phyloP scores from a whole-genome alignment of 768 basidiomycete species.

The Suillus fuscotomentosus region DNA sequence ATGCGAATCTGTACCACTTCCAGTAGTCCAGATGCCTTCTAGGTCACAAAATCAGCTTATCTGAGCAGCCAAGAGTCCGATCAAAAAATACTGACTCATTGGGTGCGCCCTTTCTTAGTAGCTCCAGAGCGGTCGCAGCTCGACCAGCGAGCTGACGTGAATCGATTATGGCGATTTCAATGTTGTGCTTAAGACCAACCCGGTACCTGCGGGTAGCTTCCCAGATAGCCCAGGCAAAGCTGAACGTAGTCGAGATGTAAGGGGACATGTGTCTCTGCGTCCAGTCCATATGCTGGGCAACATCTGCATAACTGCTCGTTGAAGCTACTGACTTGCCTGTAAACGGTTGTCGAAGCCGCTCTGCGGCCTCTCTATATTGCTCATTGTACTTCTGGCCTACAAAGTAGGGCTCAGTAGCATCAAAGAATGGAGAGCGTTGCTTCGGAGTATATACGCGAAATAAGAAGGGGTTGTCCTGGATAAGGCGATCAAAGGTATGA shows the following conservation, averaged over 20 bases:
- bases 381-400: conserved; percentile 65
- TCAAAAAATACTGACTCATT: conserved; percentile 48
- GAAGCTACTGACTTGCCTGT: conserved; percentile 29
- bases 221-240: conserved; percentile 81
- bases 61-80: background rate
- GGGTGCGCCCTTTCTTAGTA: conserved; percentile 50
- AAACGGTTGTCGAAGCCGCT: conserved; percentile 35
- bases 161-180: conserved; percentile 81
- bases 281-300: conserved; percentile 73
- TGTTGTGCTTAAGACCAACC: conserved; percentile 66
- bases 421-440: conserved; percentile 50
- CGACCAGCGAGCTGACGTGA: conserved; percentile 53
- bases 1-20: conserved; percentile 75
- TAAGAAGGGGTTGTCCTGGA: conserved; percentile 67
- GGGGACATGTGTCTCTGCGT: conserved; percentile 68
- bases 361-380: conserved; percentile 32
- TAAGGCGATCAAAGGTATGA: conserved; percentile 58
- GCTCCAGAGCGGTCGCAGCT: conserved; percentile 63
- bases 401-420: conserved; percentile 62
- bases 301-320: conserved; percentile 54
- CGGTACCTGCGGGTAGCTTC: conserved; percentile 78
- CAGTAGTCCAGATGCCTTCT: conserved; percentile 65
- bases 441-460: conserved; percentile 82
- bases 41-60: background rate
- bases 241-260: conserved; percentile 76